Evolutionary conservation across 371 early-diverging fungal species (phyloP).

Genomic region (Mucor saturninus): DNA sequence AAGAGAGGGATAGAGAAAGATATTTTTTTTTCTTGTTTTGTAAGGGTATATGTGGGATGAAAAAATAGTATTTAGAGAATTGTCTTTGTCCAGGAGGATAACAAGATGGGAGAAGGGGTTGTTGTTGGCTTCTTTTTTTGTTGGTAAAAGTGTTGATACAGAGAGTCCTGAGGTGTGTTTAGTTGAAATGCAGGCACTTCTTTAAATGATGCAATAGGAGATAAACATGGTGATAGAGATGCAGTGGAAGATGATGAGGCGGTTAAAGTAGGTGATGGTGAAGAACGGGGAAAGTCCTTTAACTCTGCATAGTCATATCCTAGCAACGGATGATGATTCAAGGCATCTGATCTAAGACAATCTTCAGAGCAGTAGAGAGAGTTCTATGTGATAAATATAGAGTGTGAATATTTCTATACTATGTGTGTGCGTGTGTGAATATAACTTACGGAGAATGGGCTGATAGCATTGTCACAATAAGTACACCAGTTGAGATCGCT

Average conservation of each 20-base stretch:
- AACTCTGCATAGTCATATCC: slow-evolving; percentile 43
- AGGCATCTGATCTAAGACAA: slow-evolving; percentile 35
- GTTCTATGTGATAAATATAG: slow-evolving; percentile 17
- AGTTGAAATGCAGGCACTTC: slow-evolving; percentile 34
- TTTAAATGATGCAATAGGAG: slow-evolving; percentile 24
- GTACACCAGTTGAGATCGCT: slow-evolving; percentile 44
- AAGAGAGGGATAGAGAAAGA: not conserved
- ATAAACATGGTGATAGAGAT: slow-evolving; percentile 25
- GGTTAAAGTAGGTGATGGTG: slow-evolving; percentile 17
- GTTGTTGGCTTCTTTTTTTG: slow-evolving; percentile 9
- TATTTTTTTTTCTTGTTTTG: slow-evolving; percentile 5
- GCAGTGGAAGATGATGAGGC: slow-evolving; percentile 16
- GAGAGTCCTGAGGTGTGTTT: slow-evolving; percentile 10
- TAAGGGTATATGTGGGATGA: slow-evolving; percentile 11
- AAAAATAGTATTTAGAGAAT: slow-evolving; percentile 1
- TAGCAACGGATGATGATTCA: slow-evolving; percentile 37
- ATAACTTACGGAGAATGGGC: slow-evolving; percentile 29
- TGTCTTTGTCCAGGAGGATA: slow-evolving; percentile 4
- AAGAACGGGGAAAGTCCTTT: slow-evolving; percentile 36
- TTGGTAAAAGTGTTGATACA: slow-evolving; percentile 23
- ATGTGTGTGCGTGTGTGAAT: not conserved
- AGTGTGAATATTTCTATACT: not conserved
- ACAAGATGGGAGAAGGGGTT: slow-evolving; percentile 8
- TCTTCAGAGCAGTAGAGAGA: slow-evolving; percentile 41
- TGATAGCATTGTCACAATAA: slow-evolving; percentile 40